phyloP scores from a whole-genome alignment of 83 land plant genomes.

The Picea abies region DNA sequence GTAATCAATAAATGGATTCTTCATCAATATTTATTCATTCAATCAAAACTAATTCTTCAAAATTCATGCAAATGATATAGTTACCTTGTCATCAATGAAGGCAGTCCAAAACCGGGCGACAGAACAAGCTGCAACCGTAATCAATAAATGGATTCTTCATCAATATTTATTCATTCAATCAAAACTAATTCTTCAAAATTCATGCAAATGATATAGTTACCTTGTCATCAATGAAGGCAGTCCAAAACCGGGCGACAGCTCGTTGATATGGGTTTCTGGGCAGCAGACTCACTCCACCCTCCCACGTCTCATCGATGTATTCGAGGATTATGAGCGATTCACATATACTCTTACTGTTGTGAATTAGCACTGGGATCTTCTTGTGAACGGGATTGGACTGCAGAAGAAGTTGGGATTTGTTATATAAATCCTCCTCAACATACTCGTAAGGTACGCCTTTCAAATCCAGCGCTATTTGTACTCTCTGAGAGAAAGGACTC shows the following conservation, averaged over 20 bases:
- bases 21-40: too few species aligned
- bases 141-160: background rate
- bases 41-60: too few species aligned
- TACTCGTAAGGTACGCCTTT: constrained; percentile 28
- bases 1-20: background rate
- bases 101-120: constrained; percentile 36
- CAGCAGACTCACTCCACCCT: background rate
- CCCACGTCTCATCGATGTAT: constrained; percentile 37
- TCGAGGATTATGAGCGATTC: constrained; percentile 39
- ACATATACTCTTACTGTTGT: constrained; percentile 19
- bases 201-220: background rate
- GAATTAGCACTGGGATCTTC: constrained; percentile 32
- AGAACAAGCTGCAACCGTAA: constrained; percentile 8
- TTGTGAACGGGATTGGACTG: constrained; percentile 39
- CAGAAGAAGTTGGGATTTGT: constrained; percentile 31
- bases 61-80: too few species aligned
- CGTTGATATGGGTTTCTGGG: constrained; percentile 26
- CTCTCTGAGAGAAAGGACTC: constrained; percentile 30
- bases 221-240: constrained; percentile 36
- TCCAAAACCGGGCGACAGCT: constrained; percentile 37
- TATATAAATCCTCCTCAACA: constrained; percentile 28
- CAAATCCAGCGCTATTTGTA: constrained; percentile 29
- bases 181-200: too few species aligned
- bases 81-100: constrained; percentile 34
- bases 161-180: too few species aligned